phyloP scores from a whole-genome alignment of 1,139 yeast species.

The Debaryomycetaceae sp. region DNA sequence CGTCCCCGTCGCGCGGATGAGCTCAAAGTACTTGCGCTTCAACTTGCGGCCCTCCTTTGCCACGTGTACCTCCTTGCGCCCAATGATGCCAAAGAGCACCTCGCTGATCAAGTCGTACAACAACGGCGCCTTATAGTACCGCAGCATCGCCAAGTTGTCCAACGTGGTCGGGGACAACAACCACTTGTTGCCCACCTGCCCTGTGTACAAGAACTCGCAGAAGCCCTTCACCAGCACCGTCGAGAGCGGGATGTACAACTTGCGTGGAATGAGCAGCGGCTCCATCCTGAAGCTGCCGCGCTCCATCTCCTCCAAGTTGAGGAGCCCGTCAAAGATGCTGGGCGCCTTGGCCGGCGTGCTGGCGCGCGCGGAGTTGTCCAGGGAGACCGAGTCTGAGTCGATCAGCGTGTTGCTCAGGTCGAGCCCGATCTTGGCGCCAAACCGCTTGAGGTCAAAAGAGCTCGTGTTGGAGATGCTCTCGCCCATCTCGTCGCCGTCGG shows the following conservation, averaged over 20 bases:
- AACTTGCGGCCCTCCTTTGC: conserved; percentile 37
- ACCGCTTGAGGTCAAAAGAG: conserved; percentile 3
- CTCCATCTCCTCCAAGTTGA: conserved; percentile 35
- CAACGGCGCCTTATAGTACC: conserved; percentile 62
- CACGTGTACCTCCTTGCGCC: conserved; percentile 55
- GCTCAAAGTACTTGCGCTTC: conserved; percentile 24
- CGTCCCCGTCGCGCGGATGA: conserved; percentile 22
- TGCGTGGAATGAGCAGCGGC: conserved; percentile 61
- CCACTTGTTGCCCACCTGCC: conserved; percentile 76
- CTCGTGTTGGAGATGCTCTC: no score
- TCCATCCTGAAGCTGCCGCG: conserved; percentile 40
- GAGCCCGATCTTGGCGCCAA: no score
- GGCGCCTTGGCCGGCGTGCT: no score
- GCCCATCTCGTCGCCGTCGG: not conserved
- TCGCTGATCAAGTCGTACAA: conserved; percentile 66
- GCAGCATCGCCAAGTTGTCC: conserved; percentile 58
- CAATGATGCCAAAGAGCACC: conserved; percentile 63
- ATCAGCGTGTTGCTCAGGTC: no score
- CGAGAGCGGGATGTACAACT: conserved; percentile 62
- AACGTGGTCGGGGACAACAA: conserved; percentile 59
- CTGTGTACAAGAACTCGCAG: conserved; percentile 70
- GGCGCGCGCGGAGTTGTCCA: no score
- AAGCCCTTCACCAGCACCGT: conserved; percentile 60
- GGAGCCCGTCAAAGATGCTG: conserved; percentile 19
- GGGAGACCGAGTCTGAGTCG: conserved; percentile 6